Conservation (phyloP, 169 alveolate species). For the Babesia sp. region DNA sequence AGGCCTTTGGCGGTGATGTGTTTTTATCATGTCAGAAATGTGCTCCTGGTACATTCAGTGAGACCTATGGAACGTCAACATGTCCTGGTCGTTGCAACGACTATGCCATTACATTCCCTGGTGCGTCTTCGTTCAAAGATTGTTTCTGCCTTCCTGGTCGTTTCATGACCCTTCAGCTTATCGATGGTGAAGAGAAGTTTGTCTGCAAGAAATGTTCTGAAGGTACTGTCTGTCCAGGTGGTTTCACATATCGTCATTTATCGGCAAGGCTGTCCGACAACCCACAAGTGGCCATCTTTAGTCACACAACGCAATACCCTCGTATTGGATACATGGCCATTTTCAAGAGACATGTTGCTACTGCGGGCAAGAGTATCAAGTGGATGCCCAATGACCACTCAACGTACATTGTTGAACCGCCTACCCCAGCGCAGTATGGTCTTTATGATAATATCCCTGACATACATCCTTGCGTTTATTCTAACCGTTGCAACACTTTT, state of each 20-base stretch:
- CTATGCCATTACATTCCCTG: conserved; percentile 72
- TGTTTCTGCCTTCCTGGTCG: conserved; percentile 77
- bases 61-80: conserved; percentile 60
- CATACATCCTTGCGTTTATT: conserved; percentile 66
- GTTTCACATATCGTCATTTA: conserved; percentile 62
- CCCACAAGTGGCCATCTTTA: conserved; percentile 42
- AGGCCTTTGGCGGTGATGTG: conserved; percentile 11
- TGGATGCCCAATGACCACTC: conserved; percentile 35
- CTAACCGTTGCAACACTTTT: conserved; percentile 68
- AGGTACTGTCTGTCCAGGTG: conserved; percentile 74
- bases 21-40: conserved; percentile 52
- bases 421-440: conserved; percentile 37
- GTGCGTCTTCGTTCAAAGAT: conserved; percentile 70
- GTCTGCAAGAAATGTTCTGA: conserved; percentile 72
- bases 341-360: conserved; percentile 2
- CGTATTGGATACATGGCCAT: conserved; percentile 55
- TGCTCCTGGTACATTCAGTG: conserved; percentile 73
- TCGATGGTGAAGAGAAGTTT: conserved; percentile 54
- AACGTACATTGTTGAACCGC: conserved; percentile 11
- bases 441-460: conserved; percentile 65
- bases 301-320: conserved; percentile 39
- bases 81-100: conserved; percentile 76
- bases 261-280: conserved; percentile 36
- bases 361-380: background rate
- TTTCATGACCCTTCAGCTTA: conserved; percentile 61